A percentile compares a stretch with the other conserved stretches of the same genome.
Conservation (phyloP, 1,284 basidiomycete species). For the Apiotrichum veenhuisii region DNA sequence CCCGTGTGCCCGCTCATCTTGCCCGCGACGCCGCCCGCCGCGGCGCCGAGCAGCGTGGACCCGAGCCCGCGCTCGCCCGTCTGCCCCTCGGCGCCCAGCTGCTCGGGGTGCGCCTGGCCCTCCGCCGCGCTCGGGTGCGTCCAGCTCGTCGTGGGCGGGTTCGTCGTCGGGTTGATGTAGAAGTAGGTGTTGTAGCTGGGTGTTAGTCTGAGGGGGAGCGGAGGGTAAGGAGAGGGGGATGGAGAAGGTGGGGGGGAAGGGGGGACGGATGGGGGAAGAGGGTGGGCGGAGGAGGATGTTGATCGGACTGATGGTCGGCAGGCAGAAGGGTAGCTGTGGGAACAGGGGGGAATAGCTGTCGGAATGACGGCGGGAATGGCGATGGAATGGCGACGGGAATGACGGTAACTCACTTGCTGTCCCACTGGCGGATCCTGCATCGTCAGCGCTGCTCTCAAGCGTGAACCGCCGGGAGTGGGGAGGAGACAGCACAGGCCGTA, state of each 20-base stretch:
- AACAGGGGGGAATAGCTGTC: no score
- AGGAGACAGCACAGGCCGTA: no score
- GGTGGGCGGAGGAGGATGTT: no score
- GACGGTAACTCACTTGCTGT: conserved; percentile 10
- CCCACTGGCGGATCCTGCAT: conserved; percentile 37
- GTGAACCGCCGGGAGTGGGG: no score
- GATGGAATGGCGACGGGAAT: no score
- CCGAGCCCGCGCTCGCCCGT: conserved; percentile 15
- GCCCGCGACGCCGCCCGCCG: not conserved
- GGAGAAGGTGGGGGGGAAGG: no score
- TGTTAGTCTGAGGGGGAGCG: no score
- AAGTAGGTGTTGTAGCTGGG: conserved; percentile 28
- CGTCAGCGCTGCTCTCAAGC: not conserved
- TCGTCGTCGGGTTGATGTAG: conserved; percentile 37
- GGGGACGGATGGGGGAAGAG: no score
- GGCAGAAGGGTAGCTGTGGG: no score
- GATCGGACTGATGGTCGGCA: no score
- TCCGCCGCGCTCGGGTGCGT: conserved; percentile 27
- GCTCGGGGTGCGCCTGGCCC: conserved; percentile 38
- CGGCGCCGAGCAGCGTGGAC: conserved; percentile 3
- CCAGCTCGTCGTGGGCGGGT: conserved; percentile 39
- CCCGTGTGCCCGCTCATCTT: not conserved
- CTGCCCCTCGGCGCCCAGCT: conserved; percentile 6
- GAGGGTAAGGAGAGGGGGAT: no score
- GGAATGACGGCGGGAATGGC: no score